phyloP scores from a whole-genome alignment of 2,329 filamentous ascomycete genomes.

The Emmonsiellopsis sp. region DNA sequence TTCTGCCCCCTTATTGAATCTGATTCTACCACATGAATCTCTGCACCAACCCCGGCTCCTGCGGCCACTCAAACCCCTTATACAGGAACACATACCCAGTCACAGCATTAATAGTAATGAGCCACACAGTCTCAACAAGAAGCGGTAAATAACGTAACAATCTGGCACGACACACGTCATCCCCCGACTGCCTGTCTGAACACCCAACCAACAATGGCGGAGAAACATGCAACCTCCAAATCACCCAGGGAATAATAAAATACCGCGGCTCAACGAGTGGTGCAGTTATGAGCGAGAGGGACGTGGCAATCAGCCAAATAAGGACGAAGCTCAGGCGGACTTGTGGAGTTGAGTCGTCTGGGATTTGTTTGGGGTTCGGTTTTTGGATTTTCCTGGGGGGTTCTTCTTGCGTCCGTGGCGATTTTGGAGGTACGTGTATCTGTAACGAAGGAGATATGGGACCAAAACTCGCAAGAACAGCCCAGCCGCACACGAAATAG shows the following conservation, averaged over 20 bases:
- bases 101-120: slow-evolving; percentile 42
- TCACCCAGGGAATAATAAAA: slow-evolving; percentile 89
- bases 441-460: not conserved
- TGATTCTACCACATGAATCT: slow-evolving; percentile 49
- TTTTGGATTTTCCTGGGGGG: slow-evolving; percentile 9
- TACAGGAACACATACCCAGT: slow-evolving; percentile 50
- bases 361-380: not conserved
- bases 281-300: slow-evolving; percentile 73
- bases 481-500: slow-evolving; percentile 64
- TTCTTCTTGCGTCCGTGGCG: not conserved
- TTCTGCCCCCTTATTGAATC: not conserved
- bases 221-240: slow-evolving; percentile 78
- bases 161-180: not conserved
- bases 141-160: slow-evolving; percentile 15
- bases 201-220: slow-evolving; percentile 10
- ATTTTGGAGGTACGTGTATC: not conserved
- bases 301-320: slow-evolving; percentile 59
- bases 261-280: slow-evolving; percentile 93
- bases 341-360: slow-evolving; percentile 12
- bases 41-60: slow-evolving; percentile 49
- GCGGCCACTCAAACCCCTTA: slow-evolving; percentile 48
- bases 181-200: not conserved
- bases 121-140: slow-evolving; percentile 50
- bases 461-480: slow-evolving; percentile 56
- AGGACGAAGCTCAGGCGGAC: slow-evolving; percentile 45